Conservation (phyloP, 805 yeast species). For the Diddensiella santjacobensis region DNA sequence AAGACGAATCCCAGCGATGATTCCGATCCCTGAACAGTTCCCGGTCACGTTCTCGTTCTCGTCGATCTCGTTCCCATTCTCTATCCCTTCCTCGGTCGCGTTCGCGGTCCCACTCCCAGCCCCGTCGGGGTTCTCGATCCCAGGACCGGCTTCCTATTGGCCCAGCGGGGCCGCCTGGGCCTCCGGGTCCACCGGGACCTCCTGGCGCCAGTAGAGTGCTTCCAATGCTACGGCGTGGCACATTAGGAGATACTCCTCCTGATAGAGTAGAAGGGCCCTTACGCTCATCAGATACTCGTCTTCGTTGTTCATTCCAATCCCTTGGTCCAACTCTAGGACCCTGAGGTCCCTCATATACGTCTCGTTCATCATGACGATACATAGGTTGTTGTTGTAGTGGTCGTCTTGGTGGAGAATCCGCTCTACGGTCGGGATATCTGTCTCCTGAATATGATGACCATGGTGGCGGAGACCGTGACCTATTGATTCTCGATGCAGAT, state of each 20-base stretch:
- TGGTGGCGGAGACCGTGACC: conserved; percentile 5
- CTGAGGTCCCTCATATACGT: not conserved
- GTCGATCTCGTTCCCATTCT: conserved; percentile 11
- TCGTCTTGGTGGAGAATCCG: not conserved
- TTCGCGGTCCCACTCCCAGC: conserved; percentile 17
- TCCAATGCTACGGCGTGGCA: not conserved
- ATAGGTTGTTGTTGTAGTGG: too few relatives aligned
- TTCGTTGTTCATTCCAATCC: not conserved
- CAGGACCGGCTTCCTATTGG: conserved; percentile 13
- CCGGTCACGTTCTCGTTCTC: conserved; percentile 17
- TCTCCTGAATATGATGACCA: not conserved
- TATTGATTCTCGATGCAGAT: not conserved
- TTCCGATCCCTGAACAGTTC: conserved; percentile 2
- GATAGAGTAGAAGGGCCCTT: not conserved
- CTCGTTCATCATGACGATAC: not conserved
- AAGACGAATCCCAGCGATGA: not conserved
- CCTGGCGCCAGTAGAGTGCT: too few relatives aligned
- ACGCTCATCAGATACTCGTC: not conserved
- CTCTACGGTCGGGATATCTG: not conserved
- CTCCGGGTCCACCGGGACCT: not conserved
- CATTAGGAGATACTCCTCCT: not conserved
- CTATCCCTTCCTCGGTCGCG: conserved; percentile 18
- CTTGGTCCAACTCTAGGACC: not conserved
- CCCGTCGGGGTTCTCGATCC: conserved; percentile 9
- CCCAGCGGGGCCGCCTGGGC: not conserved